Base-by-base conservation (phyloP, 2,329 filamentous ascomycete genomes). In the Didymella lethalis region DNA sequence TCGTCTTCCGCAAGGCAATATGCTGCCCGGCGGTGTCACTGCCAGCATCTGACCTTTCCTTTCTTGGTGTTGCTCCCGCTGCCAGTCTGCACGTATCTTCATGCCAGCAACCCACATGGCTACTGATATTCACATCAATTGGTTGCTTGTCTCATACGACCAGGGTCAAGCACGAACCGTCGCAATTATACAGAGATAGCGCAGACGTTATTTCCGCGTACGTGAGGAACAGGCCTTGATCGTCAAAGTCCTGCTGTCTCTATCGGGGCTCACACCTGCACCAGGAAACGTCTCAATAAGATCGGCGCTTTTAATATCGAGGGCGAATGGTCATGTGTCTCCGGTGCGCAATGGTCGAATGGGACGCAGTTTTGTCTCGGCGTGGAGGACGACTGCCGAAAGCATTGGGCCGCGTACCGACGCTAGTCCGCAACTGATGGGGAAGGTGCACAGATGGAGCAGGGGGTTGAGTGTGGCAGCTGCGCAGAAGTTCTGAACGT, bases 361-460 rank as follows among this genome's bases (percentile, higher is more conserved):
- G 41, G 29, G 47, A 52, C 12, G 28, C 25, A 12, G 36, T 31
- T 5, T 48, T 6, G 18, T 45, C 48, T 50, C 44, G 62, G 66
- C 54, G 51, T 62, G 57, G 40, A 23, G 40, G 40, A 23, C 46
- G 18, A 38, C 23, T 48, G 52, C 48, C 52, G 46, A 46, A 36
- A 57, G 55, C 47, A 66, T 62, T 68, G 54, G 62, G 48, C 38
- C 20, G 41, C 54, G 48, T 36, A 48, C 57, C 52, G 50, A 53
- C 41, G 50, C 62, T 62, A 63, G 54, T 53, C 55, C 55, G 52
- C 16, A 52, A 60, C 57, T 29, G 53, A 64, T 61, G 46, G 64
- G 66, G 66, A 64, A 68, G 65, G 66, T 69, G 57, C 44, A 45
- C 48, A 59, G 40, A 50, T 43, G 41, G 16, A 16, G 51, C 20